Conservation (phyloP, 1,284 basidiomycete species). For the Erythrobasidium hasegawianum region DNA sequence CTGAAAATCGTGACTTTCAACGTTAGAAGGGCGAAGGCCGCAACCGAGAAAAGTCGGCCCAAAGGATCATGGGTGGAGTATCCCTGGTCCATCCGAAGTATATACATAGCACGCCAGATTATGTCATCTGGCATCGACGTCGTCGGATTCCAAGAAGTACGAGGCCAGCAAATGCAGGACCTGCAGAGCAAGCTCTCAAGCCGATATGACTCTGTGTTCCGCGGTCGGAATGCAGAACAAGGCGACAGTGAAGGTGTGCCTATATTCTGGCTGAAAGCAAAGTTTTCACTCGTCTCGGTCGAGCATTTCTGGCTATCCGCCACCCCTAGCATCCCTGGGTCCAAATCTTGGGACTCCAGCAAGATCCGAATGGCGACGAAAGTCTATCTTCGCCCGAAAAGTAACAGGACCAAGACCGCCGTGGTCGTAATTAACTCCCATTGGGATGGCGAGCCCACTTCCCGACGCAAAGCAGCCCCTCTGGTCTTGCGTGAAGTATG, state of each 20-base stretch:
- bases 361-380: conserved; percentile 7
- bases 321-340: conserved; percentile 37
- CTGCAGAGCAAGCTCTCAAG: conserved; percentile 28
- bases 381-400: not conserved
- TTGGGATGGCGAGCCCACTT: not conserved
- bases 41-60: not conserved
- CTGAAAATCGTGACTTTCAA: conserved; percentile 1
- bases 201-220: conserved; percentile 10
- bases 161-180: conserved; percentile 37
- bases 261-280: not conserved
- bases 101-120: conserved; percentile 36
- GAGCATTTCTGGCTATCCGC: conserved; percentile 42
- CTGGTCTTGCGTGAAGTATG: not conserved
- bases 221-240: not conserved
- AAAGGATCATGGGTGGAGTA: conserved; percentile 27
- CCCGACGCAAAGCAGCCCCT: not conserved
- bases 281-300: conserved; percentile 30
- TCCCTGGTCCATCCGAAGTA: conserved; percentile 34
- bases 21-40: not conserved
- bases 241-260: not conserved
- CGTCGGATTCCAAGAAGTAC: conserved; percentile 42
- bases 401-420: not conserved
- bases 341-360: conserved; percentile 41
- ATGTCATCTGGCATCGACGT: conserved; percentile 38
- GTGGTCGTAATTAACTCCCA: not conserved